A percentile compares a stretch with the other conserved stretches of the same genome.
Evolutionary conservation across 805 yeast genomes (phyloP).

Genomic region (Candida palmyrensis): DNA sequence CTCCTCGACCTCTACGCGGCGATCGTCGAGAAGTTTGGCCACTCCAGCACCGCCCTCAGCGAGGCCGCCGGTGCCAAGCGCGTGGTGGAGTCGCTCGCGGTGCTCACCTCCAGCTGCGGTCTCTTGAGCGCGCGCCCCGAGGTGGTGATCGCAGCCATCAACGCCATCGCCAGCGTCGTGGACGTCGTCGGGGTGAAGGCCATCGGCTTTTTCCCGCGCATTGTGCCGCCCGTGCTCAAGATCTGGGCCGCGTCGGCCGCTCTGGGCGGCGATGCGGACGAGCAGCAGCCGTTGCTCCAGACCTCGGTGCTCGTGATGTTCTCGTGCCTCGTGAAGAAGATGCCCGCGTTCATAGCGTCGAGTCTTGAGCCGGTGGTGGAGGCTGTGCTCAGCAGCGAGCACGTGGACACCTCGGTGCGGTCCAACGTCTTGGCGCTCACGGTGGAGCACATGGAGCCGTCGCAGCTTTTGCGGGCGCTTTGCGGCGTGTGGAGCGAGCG

Average conservation of each 20-base stretch:
- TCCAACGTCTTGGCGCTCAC: slow-evolving; percentile 56
- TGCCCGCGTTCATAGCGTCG: slow-evolving; percentile 80
- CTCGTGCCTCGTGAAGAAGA: slow-evolving; percentile 70
- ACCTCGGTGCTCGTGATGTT: slow-evolving; percentile 66
- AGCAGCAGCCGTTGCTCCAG: slow-evolving; percentile 45
- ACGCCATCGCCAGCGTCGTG: slow-evolving; percentile 65
- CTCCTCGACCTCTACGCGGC: slow-evolving; percentile 64
- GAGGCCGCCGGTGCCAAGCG: slow-evolving; percentile 39
- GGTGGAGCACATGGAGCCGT: slow-evolving; percentile 63
- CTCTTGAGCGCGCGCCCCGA: slow-evolving; percentile 54
- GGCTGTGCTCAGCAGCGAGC: slow-evolving; percentile 51
- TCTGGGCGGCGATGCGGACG: slow-evolving; percentile 23
- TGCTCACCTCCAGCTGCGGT: slow-evolving; percentile 47
- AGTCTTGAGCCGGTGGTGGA: slow-evolving; percentile 59
- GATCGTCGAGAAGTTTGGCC: slow-evolving; percentile 59
- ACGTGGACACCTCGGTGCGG: slow-evolving; percentile 56
- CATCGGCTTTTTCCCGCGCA: slow-evolving; percentile 79
- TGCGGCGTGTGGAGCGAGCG: slow-evolving; percentile 54
- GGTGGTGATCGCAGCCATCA: slow-evolving; percentile 65
- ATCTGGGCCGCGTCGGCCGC: slow-evolving; percentile 45
- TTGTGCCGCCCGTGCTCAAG: slow-evolving; percentile 67
- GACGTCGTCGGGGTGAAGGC: slow-evolving; percentile 78
- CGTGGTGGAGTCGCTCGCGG: slow-evolving; percentile 44
- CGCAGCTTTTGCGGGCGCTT: slow-evolving; percentile 57
- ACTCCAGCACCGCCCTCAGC: slow-evolving; percentile 14